Conservation (phyloP, 495 filamentous ascomycete genomes). For the Neurospora sp. region DNA sequence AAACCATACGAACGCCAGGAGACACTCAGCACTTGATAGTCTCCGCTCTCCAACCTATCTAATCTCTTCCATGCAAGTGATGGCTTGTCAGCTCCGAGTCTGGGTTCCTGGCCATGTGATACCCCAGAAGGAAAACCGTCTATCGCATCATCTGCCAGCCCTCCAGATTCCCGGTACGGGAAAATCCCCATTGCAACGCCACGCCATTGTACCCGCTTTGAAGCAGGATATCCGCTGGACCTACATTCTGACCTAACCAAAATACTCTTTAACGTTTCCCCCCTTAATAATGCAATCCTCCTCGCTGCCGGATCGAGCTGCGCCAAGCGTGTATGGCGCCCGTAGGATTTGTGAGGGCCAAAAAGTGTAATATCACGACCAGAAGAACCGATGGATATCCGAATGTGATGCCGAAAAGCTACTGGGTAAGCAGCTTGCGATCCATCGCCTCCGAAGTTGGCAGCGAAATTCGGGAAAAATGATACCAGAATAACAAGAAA, state of each 20-base stretch:
- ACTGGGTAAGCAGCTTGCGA: not conserved
- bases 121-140: not conserved
- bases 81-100: not conserved
- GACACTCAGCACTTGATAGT: constrained; percentile 45
- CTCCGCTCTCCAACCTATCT: constrained; percentile 15
- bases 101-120: not conserved
- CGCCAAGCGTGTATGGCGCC: not conserved
- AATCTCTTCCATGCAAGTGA: not conserved
- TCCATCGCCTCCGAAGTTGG: not conserved
- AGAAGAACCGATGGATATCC: not conserved
- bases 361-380: not conserved
- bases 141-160: not conserved
- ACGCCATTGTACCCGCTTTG: not conserved
- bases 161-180: not conserved
- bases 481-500: constrained; percentile 17
- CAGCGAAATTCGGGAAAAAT: constrained; percentile 13
- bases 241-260: not conserved
- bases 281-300: not conserved
- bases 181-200: not conserved
- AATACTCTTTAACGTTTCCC: not conserved
- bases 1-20: constrained; percentile 23
- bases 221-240: not conserved
- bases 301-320: not conserved
- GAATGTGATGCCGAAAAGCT: not conserved
- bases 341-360: not conserved